phyloP scores from a whole-genome alignment of 495 filamentous ascomycete species.

The Lophiostoma macrostomum region DNA sequence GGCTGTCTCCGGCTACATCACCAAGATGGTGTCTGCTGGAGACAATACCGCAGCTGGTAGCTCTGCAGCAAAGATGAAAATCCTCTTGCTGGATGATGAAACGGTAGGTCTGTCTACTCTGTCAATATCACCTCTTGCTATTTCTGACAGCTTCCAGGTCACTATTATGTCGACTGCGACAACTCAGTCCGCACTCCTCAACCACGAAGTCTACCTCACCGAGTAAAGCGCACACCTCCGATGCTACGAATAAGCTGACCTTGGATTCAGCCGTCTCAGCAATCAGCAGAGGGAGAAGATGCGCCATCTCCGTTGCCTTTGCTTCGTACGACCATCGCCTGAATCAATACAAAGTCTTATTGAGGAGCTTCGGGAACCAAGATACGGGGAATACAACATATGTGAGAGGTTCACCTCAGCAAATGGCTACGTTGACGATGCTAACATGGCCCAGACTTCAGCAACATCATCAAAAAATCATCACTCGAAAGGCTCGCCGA shows the following conservation, averaged over 20 bases:
- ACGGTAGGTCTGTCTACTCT: slow-evolving; percentile 60
- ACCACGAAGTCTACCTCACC: slow-evolving; percentile 95
- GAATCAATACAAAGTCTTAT: slow-evolving; percentile 90
- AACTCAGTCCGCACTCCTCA: slow-evolving; percentile 92
- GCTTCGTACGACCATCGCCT: slow-evolving; percentile 86
- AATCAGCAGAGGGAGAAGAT: slow-evolving; percentile 92
- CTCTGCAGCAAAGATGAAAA: slow-evolving; percentile 95
- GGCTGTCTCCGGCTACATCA: slow-evolving; percentile 90
- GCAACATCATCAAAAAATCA: slow-evolving; percentile 95
- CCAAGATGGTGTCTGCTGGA: slow-evolving; percentile 91
- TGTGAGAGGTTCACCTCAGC: slow-evolving; percentile 45
- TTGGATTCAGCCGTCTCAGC: slow-evolving; percentile 63
- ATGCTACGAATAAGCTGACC: slow-evolving; percentile 24
- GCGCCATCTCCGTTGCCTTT: slow-evolving; percentile 91
- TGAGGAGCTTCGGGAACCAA: slow-evolving; percentile 92
- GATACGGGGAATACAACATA: slow-evolving; percentile 95
- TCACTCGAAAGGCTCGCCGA: slow-evolving; percentile 91
- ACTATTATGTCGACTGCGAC: slow-evolving; percentile 90
- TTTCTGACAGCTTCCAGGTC: slow-evolving; percentile 50
- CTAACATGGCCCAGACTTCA: slow-evolving; percentile 61
- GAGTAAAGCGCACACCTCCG: slow-evolving; percentile 50
- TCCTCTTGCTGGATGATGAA: slow-evolving; percentile 88
- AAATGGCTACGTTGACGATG: neutral
- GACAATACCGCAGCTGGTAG: slow-evolving; percentile 61
- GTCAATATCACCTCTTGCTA: neutral